Conservation (phyloP, 2,329 filamentous ascomycete genomes). For the Blastomyces silverae region DNA sequence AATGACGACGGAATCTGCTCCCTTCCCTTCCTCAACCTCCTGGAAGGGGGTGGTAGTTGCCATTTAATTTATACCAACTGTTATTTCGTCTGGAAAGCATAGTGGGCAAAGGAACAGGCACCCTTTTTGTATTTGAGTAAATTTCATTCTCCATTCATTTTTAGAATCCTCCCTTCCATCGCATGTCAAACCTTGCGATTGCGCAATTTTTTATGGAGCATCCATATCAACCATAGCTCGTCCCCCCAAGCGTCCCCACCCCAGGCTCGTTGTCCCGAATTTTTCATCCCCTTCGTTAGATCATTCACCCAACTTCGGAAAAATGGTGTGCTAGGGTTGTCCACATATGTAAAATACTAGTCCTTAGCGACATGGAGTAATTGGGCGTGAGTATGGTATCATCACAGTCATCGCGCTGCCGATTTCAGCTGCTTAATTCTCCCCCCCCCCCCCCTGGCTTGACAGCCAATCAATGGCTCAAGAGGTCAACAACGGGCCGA, state of each 20-base stretch:
- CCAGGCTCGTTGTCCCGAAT: not conserved
- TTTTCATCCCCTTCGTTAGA: not conserved
- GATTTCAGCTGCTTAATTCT: not conserved
- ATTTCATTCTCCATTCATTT: not conserved
- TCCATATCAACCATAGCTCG: not conserved
- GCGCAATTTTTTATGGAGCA: slow-evolving; percentile 1
- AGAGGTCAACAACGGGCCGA: not conserved
- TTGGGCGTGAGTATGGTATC: not conserved
- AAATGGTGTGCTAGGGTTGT: not conserved
- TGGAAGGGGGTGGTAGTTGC: not conserved
- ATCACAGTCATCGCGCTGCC: not conserved
- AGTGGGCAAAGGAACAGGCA: not conserved
- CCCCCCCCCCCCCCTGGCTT: too few species aligned
- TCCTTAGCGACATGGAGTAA: not conserved
- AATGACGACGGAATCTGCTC: not conserved
- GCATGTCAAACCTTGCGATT: not conserved
- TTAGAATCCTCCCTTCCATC: too few species aligned
- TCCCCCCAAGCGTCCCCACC: not conserved
- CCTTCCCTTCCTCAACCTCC: not conserved
- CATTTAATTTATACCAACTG: not conserved
- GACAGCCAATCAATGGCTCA: not conserved
- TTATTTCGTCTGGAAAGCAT: not conserved
- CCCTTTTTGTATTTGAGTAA: not conserved
- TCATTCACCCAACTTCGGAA: not conserved
- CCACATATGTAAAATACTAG: not conserved